Percentiles rank a stretch among this genome's conserved stretches.
Conservation (phyloP, 164 flowering plant species). For the Aristolochia californica region DNA sequence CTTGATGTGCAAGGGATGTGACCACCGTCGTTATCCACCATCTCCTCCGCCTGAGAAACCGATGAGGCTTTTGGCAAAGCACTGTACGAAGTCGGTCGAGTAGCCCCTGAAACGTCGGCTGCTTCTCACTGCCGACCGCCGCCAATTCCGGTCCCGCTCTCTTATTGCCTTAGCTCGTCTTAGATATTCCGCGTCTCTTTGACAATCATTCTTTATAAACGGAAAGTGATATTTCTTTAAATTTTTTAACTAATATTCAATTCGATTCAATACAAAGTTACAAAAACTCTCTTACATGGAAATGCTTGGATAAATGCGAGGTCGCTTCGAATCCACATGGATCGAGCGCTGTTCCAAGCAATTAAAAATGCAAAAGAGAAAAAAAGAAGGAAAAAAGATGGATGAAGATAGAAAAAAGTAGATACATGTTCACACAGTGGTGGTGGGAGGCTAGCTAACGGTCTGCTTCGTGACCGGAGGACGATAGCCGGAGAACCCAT, state of each 20-base stretch:
- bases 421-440: too few relatives aligned
- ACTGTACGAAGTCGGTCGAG: neutral
- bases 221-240: too few relatives aligned
- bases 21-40: neutral
- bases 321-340: slow-evolving; percentile 1
- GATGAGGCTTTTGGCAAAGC: neutral
- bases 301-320: too few relatives aligned
- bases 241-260: too few relatives aligned
- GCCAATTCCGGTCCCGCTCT: neutral
- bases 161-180: neutral
- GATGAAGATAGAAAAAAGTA: too few relatives aligned
- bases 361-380: neutral
- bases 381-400: neutral
- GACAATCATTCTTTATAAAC: too few relatives aligned
- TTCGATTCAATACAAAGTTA: too few relatives aligned
- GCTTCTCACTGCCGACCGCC: slow-evolving; percentile 4
- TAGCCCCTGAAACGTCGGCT: slow-evolving; percentile 4
- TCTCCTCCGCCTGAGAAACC: neutral
- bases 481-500: slow-evolving; percentile 50
- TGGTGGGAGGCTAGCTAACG: too few relatives aligned
- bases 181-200: too few relatives aligned
- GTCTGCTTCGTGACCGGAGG: neutral
- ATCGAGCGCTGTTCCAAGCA: neutral
- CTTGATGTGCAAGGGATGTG: neutral
- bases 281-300: slow-evolving; percentile 1